Conservation (phyloP, 805 yeast genomes). For the Wickerhamiella kurtzmanii region DNA sequence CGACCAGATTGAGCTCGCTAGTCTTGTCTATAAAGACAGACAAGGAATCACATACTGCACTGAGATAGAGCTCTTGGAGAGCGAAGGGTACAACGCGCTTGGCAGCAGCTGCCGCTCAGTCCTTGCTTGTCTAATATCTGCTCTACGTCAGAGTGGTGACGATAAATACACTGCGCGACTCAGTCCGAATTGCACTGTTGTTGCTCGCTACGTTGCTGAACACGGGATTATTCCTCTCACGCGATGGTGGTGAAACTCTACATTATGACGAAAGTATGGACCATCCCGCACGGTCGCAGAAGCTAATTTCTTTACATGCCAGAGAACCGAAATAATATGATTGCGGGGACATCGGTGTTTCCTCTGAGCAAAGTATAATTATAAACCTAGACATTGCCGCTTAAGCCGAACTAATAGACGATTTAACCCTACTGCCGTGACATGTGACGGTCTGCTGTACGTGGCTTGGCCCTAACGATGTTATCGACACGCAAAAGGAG, state of each 20-base stretch:
- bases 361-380: no score
- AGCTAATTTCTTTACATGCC: background rate
- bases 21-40: background rate
- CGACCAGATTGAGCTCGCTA: background rate
- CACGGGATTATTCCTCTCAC: background rate
- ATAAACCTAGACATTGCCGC: no score
- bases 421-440: conserved; percentile 10
- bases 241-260: background rate
- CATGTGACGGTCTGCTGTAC: conserved; percentile 62
- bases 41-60: background rate
- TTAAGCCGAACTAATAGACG: no score
- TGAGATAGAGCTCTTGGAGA: background rate
- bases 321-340: background rate
- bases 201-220: background rate
- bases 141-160: background rate
- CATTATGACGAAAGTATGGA: background rate
- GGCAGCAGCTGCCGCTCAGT: background rate
- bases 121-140: background rate
- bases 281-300: background rate
- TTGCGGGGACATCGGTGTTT: no score
- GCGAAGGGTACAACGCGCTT: background rate
- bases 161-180: no score
- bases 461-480: conserved; percentile 90
- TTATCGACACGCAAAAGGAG: conserved; percentile 90
- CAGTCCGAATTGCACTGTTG: no score